Percentiles rank a stretch among this genome's conserved stretches.
These are phyloP conservation scores for Tuber aestivum DNA, from an alignment of 495 filamentous ascomycete species.

Conservation along the genomic window DNA sequence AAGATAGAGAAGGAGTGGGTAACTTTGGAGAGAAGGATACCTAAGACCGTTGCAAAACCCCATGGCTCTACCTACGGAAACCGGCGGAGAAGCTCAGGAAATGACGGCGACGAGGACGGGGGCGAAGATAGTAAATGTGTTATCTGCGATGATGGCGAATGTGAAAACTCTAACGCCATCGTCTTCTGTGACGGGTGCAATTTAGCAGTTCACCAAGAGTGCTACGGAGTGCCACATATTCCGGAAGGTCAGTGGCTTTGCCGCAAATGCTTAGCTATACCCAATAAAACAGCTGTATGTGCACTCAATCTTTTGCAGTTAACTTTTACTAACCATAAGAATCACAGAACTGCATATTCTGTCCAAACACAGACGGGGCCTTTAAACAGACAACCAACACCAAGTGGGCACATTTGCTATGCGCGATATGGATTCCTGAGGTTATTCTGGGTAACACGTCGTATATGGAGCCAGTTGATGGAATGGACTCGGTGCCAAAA, in stretches of 20 bases:
- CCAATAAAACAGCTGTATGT: constrained; percentile 75
- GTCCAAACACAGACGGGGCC: constrained; percentile 91
- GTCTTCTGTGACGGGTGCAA: constrained; percentile 99
- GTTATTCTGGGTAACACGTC: constrained; percentile 91
- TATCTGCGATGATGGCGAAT: constrained; percentile 97
- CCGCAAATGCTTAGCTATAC: constrained; percentile 91
- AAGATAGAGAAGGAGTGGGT: constrained; percentile 99
- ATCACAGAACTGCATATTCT: constrained; percentile 84
- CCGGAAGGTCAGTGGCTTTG: constrained; percentile 98
- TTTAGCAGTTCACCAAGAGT: constrained; percentile 95
- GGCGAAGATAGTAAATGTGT: constrained; percentile 97
- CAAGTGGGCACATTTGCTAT: constrained; percentile 94
- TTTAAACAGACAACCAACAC: constrained; percentile 96
- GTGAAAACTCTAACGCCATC: constrained; percentile 99
- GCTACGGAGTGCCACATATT: constrained; percentile 97
- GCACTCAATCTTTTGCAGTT: constrained; percentile 7
- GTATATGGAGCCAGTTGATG: constrained; percentile 96
- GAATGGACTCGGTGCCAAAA: constrained; percentile 93
- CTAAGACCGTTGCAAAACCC: constrained; percentile 90
- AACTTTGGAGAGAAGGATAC: constrained; percentile 88
- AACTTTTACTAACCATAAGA: background rate
- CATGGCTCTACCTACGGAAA: constrained; percentile 75
- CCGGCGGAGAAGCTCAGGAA: constrained; percentile 58
- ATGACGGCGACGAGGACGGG: constrained; percentile 79
- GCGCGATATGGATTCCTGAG: constrained; percentile 97